phyloP scores from a whole-genome alignment of 345 rosid species.

The Corchorus capsularis region DNA sequence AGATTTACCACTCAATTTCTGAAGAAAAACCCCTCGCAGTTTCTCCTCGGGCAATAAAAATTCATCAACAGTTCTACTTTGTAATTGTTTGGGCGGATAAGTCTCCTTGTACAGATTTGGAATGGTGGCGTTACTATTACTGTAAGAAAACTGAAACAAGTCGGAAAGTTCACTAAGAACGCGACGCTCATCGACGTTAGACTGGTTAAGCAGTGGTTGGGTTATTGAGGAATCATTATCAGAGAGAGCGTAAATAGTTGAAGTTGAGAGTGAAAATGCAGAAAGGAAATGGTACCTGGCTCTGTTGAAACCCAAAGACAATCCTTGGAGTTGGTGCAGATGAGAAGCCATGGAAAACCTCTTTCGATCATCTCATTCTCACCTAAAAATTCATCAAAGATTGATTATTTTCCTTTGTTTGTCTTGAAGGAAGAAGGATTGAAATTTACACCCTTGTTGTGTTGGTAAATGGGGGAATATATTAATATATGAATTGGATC shows the following conservation, averaged over 20 bases:
- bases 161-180: slow-evolving; percentile 65
- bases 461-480: too few relatives aligned
- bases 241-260: slow-evolving; percentile 14
- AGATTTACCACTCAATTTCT: slow-evolving; percentile 55
- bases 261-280: slow-evolving; percentile 27
- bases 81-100: slow-evolving; percentile 21
- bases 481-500: too few relatives aligned
- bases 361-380: too few relatives aligned
- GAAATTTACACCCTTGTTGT: too few relatives aligned
- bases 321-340: slow-evolving; percentile 12
- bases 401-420: too few relatives aligned
- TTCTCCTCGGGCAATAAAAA: slow-evolving; percentile 71
- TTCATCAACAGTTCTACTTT: slow-evolving; percentile 36
- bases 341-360: slow-evolving; percentile 34
- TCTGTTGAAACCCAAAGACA: slow-evolving; percentile 6
- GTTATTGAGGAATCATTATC: not conserved
- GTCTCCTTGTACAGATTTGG: slow-evolving; percentile 17
- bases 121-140: slow-evolving; percentile 3
- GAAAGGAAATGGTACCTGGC: slow-evolving; percentile 27
- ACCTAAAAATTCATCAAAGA: too few relatives aligned
- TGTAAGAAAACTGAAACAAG: slow-evolving; percentile 47
- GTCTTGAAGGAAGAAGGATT: too few relatives aligned
- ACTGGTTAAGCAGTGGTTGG: slow-evolving; percentile 24
- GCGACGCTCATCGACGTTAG: slow-evolving; percentile 41
- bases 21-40: slow-evolving; percentile 86